Conservation (phyloP, 2,329 filamentous ascomycete genomes). For the Cladosporium oxysporum region DNA sequence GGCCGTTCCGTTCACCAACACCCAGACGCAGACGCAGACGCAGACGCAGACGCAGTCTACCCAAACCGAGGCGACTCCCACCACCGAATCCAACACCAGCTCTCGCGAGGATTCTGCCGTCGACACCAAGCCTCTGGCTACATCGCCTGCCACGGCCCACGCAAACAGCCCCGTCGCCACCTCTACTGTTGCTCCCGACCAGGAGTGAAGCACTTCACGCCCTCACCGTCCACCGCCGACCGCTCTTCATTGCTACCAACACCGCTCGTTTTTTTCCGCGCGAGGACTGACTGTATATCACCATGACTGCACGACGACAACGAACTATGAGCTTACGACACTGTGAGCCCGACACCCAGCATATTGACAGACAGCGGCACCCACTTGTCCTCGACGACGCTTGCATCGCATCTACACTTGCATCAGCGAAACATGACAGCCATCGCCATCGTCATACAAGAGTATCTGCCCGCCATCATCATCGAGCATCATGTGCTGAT, state of each 20-base stretch:
- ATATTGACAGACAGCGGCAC: constrained; percentile 18
- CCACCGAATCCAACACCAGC: constrained; percentile 24
- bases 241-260: constrained; percentile 12
- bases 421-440: constrained; percentile 15
- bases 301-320: constrained; percentile 21
- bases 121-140: constrained; percentile 28
- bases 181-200: constrained; percentile 29
- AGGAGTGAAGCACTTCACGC: constrained; percentile 26
- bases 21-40: constrained; percentile 27
- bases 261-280: constrained; percentile 10
- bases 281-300: constrained; percentile 21
- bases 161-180: constrained; percentile 30
- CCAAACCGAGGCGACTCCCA: constrained; percentile 27
- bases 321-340: constrained; percentile 18
- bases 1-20: constrained; percentile 30
- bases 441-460: neutral
- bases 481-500: constrained; percentile 19
- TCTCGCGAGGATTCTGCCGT: constrained; percentile 14
- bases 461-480: constrained; percentile 16
- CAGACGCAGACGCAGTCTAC: constrained; percentile 28
- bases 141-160: constrained; percentile 28
- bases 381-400: constrained; percentile 19
- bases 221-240: constrained; percentile 12
- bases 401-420: constrained; percentile 18
- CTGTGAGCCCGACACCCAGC: constrained; percentile 14